Evolutionary conservation across 495 filamentous ascomycete species (phyloP).

Genomic region (Pseudoneurospora amorphoporcata): DNA sequence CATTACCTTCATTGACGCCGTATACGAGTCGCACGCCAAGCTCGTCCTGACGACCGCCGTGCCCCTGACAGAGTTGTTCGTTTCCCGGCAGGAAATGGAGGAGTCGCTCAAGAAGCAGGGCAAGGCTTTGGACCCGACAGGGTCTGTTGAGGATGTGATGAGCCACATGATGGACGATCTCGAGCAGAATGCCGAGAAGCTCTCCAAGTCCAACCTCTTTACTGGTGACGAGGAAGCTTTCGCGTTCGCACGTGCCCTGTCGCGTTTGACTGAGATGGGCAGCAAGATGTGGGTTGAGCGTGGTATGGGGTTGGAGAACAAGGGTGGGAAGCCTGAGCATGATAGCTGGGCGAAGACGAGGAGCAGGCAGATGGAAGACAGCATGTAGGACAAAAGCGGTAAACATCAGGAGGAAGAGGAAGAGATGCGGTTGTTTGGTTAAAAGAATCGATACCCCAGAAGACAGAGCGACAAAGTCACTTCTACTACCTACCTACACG

Average conservation of each 20-base stretch:
- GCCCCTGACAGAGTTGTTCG: conserved; percentile 75
- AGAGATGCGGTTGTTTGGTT: not conserved
- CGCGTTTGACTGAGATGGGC: conserved; percentile 82
- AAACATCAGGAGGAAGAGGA: not conserved
- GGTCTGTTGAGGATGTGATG: conserved; percentile 70
- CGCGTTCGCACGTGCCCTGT: conserved; percentile 84
- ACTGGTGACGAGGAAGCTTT: conserved; percentile 94
- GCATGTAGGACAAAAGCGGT: conserved; percentile 40
- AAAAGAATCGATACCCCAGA: conserved; percentile 4
- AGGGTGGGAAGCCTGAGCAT: conserved; percentile 50
- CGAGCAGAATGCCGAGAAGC: conserved; percentile 70
- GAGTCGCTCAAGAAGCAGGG: conserved; percentile 36
- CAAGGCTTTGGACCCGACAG: conserved; percentile 33
- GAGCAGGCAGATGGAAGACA: conserved; percentile 62
- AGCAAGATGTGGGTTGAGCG: conserved; percentile 90
- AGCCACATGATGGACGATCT: conserved; percentile 89
- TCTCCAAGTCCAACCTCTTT: conserved; percentile 83
- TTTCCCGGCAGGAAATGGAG: conserved; percentile 66
- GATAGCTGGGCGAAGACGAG: conserved; percentile 56
- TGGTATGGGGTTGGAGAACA: conserved; percentile 55
- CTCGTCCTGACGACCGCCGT: conserved; percentile 84
- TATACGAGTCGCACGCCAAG: conserved; percentile 83
- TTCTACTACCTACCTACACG: not conserved
- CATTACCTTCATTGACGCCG: conserved; percentile 94
- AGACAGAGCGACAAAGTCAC: not conserved